Evolutionary conservation across 2,329 filamentous ascomycete genomes (phyloP).

Genomic region (Stagonosporopsis cucurbitacearum): DNA sequence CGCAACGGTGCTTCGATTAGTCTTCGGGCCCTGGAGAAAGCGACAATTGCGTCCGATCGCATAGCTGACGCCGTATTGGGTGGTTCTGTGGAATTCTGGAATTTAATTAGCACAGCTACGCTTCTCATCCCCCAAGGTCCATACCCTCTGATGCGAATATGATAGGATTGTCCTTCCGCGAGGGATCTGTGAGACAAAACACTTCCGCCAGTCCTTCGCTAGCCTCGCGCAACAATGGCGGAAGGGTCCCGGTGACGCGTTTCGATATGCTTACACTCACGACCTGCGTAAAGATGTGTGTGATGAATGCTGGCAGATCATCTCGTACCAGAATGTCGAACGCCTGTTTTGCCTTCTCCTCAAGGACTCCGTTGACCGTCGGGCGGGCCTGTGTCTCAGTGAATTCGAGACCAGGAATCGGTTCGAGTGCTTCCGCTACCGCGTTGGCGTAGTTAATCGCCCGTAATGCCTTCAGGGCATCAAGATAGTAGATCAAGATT

Average conservation of each 20-base stretch:
- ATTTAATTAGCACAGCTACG: conserved; percentile 13
- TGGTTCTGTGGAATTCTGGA: conserved; percentile 75
- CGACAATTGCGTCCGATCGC: conserved; percentile 78
- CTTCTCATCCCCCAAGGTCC: conserved; percentile 3
- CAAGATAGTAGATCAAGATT: conserved; percentile 73
- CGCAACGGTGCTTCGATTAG: conserved; percentile 66
- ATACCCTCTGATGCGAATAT: conserved; percentile 77
- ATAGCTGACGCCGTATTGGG: conserved; percentile 76
- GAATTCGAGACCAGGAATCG: conserved; percentile 63
- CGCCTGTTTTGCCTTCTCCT: conserved; percentile 68
- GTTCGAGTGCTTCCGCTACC: conserved; percentile 66
- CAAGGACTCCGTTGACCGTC: conserved; percentile 65
- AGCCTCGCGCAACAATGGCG: conserved; percentile 68
- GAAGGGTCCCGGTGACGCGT: conserved; percentile 71
- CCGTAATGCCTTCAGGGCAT: conserved; percentile 72
- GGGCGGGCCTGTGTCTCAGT: conserved; percentile 57
- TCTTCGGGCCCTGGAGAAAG: conserved; percentile 77
- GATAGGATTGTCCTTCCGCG: conserved; percentile 75
- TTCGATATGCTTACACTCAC: conserved; percentile 73
- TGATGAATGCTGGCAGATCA: conserved; percentile 75
- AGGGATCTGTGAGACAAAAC: conserved; percentile 78
- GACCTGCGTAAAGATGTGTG: conserved; percentile 70
- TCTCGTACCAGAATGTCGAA: conserved; percentile 70
- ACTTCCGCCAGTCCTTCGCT: conserved; percentile 78
- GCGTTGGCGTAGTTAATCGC: conserved; percentile 76